Base-by-base conservation (phyloP, 306 rosid genomes). In the Cicer arietinum region DNA sequence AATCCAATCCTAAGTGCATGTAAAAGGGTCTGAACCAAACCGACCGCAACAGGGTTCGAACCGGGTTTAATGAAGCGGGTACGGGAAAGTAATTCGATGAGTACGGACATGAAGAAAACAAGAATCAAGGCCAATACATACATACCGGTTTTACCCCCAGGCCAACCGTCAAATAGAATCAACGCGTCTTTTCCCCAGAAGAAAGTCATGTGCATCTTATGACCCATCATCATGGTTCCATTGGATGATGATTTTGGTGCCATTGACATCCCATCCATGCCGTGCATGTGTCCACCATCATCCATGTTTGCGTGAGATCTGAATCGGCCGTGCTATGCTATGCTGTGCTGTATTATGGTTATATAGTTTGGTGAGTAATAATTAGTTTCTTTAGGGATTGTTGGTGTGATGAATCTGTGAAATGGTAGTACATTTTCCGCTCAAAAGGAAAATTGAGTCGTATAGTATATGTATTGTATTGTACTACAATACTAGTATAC, bases 151-250 rank as follows among this genome's bases (percentile, higher is more conserved):
- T 78, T 66, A 0, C 67, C 81, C 5, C 86, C 97, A 0, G 98
- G 98, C 96, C 97, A 94, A 2, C 7, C 3, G 16, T 60, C 1
- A 88, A 91, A 91, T 44, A 94, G 86, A 50, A 94, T 78, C 71
- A 86, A 77, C 0, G 90, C 71, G 2, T 84, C 69, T 1, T 79
- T 79, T 7, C 98, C 97, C 97, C 98, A 94, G 70, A 84, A 91
- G 85, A 94, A 89, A 69, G 90, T 84, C 98, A 94, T 91, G 88
- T 94, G 98, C 95, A 60, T 83, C 77, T 68, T 39, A 7, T 76
- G 79, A 1, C 40, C 67, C 66, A 41, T 77, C 67, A 0, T 16
- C 46, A 6, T 56, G 63, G 2, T 54, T 16, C 67, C 76, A 5
- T 73, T 56, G 59, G 52, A 25, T 58, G 65, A 4, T 52, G 22